Evolutionary conservation across 2,329 filamentous ascomycete genomes (phyloP).

Genomic region (Hymenotorrendiella dingleyae): DNA sequence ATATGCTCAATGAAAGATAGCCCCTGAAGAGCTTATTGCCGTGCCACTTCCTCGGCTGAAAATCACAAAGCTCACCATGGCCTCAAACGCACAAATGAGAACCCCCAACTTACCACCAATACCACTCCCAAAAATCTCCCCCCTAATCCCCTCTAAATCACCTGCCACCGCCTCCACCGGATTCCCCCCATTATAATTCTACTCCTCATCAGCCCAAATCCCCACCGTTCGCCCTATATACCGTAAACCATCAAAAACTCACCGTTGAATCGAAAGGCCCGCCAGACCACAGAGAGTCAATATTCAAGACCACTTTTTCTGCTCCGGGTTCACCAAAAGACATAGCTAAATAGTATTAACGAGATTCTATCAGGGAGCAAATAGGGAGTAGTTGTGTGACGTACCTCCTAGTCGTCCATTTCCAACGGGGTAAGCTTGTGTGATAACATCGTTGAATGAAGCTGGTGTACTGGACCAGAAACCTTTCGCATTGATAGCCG

Average conservation of each 20-base stretch:
- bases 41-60: too few species aligned
- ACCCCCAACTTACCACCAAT: constrained; percentile 35
- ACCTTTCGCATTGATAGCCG: background rate
- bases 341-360: constrained; percentile 29
- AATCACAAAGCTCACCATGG: too few species aligned
- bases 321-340: constrained; percentile 37
- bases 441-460: constrained; percentile 24
- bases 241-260: constrained; percentile 7
- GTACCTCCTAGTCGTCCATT: constrained; percentile 42
- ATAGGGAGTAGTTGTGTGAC: too few species aligned
- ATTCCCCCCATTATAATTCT: constrained; percentile 41
- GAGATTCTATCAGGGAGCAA: background rate
- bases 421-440: constrained; percentile 39
- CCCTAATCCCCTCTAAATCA: constrained; percentile 37
- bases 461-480: constrained; percentile 18
- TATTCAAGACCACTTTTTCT: constrained; percentile 40
- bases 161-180: constrained; percentile 32
- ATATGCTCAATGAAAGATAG: too few species aligned
- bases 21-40: too few species aligned
- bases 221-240: constrained; percentile 29
- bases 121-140: constrained; percentile 42
- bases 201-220: too few species aligned
- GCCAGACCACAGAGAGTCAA: constrained; percentile 45
- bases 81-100: background rate
- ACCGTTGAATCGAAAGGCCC: constrained; percentile 42